Percentiles rank a stretch among this genome's conserved stretches.
Evolutionary conservation across 225 moss, liverwort and hornwort genomes (phyloP).

Genomic region (Polytrichum formosum): DNA sequence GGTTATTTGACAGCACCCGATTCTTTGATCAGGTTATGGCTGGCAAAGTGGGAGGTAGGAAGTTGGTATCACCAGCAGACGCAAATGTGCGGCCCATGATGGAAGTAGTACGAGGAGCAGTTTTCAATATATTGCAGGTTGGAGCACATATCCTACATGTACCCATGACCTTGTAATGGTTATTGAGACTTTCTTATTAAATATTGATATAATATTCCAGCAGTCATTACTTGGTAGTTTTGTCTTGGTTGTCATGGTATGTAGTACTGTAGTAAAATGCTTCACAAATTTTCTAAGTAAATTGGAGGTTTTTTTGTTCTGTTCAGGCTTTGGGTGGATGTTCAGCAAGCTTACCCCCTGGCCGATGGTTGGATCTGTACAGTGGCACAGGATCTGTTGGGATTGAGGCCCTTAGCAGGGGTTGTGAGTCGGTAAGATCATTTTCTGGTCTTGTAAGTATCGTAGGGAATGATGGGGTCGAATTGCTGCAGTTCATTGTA

Average conservation of each 20-base stretch:
- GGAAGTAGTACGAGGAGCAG: constrained; percentile 95
- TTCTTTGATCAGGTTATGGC: constrained; percentile 74
- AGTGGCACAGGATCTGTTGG: constrained; percentile 97
- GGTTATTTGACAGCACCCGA: background rate
- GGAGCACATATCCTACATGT: too few relatives aligned
- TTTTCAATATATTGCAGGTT: constrained; percentile 88
- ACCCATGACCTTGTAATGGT: too few relatives aligned
- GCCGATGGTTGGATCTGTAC: constrained; percentile 95
- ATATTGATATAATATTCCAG: too few relatives aligned
- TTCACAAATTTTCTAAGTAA: background rate
- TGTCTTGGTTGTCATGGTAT: too few relatives aligned
- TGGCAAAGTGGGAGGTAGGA: constrained; percentile 78
- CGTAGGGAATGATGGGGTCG: background rate
- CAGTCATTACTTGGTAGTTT: too few relatives aligned
- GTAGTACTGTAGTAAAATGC: too few relatives aligned
- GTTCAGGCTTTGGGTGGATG: constrained; percentile 68
- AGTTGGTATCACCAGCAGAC: constrained; percentile 81
- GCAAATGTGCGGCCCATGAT: constrained; percentile 94
- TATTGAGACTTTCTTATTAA: too few relatives aligned
- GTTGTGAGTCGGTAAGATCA: constrained; percentile 58
- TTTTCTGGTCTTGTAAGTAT: constrained; percentile 1
- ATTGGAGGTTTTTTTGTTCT: constrained; percentile 2
- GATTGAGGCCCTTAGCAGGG: constrained; percentile 93
- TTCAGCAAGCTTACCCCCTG: constrained; percentile 58
- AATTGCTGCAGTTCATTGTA: too few relatives aligned